Evolutionary conservation across 352 stramenopile species (phyloP), one percentile per base, ranked within the genome.

Genomic region (Globisporangium canariense): DNA sequence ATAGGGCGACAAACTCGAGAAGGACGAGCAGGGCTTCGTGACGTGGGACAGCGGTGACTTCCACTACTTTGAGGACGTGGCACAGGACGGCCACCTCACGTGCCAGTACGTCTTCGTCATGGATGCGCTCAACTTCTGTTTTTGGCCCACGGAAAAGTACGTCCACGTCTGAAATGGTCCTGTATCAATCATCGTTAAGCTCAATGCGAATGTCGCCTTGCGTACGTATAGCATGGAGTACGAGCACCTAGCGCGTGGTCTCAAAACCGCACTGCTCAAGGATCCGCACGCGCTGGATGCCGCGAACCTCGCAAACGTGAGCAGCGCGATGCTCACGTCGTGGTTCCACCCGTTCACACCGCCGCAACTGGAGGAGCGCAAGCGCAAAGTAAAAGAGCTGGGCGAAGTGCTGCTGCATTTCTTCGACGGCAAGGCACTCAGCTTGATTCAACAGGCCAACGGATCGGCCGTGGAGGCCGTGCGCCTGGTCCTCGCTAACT

Each of bases 111-210:
- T 95, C 9, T 91, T 97, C 59, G 85, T 96, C 38, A 69, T 96
- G 62, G 89, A 97, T 71, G 82, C 86, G 30, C 77, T 97, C 61
- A 97, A 97, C 67, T 97, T 94, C 63, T 97, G 89, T 71, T 97
- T 97, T 71, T 97, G 89, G 89, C 89, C 89, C 7, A 89, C 77
- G 20, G 66, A 85, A 69, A 69, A 83, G 78, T 88, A 54, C 45
- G 58, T 46, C 14, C 4, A 45, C 13, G 40, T 18, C 40, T 45
- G 40, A 4, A n/a, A 18, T 45, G 11, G 11, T n/a, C 40, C 11
- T 45, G 40, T n/a, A n/a, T 45, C 40, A 45, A n/a, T 45, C 40
- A n/a, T 45, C 40, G 14, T 6, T 18, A 45, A 3, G 40, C 40
- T 45, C 10, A 41, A 10, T 66, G 8, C 13, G 22, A 0, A 8